Evolutionary conservation across 2,329 filamentous ascomycete genomes (phyloP).

Genomic region (Trichophyton mentagrophytes): DNA sequence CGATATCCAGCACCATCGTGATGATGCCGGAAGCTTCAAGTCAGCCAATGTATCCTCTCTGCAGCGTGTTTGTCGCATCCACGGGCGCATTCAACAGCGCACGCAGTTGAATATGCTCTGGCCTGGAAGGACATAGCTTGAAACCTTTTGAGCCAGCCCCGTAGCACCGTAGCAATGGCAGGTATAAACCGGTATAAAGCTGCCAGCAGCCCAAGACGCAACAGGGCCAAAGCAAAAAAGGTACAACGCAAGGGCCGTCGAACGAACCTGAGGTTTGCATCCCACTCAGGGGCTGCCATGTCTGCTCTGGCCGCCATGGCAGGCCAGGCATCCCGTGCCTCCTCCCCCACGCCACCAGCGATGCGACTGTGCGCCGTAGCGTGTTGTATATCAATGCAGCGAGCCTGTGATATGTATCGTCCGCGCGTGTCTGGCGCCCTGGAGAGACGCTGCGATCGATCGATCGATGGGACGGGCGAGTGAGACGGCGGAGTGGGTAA

Average conservation of each 20-base stretch:
- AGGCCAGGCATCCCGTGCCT: slow-evolving; percentile 4
- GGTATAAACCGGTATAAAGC: neutral
- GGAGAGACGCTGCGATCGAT: neutral
- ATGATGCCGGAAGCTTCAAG: slow-evolving; percentile 50
- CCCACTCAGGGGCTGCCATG: slow-evolving; percentile 45
- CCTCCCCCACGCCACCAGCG: neutral
- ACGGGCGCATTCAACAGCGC: too few species aligned
- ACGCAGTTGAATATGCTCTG: too few species aligned
- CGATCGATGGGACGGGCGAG: neutral
- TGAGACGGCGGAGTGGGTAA: too few species aligned
- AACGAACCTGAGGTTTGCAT: slow-evolving; percentile 55
- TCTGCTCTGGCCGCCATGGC: slow-evolving; percentile 29
- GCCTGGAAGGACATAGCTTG: too few species aligned
- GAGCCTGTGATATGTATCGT: neutral
- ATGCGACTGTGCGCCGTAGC: too few species aligned
- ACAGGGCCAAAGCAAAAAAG: neutral
- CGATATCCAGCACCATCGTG: slow-evolving; percentile 53
- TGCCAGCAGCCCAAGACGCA: neutral
- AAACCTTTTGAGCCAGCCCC: neutral
- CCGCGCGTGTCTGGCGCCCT: neutral
- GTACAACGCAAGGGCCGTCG: neutral
- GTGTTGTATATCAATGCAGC: neutral
- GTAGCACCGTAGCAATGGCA: neutral
- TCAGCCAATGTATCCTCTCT: slow-evolving; percentile 19
- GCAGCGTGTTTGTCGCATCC: neutral